phyloP scores from a whole-genome alignment of 1,284 basidiomycete species.

The Boletellus deceptivus region DNA sequence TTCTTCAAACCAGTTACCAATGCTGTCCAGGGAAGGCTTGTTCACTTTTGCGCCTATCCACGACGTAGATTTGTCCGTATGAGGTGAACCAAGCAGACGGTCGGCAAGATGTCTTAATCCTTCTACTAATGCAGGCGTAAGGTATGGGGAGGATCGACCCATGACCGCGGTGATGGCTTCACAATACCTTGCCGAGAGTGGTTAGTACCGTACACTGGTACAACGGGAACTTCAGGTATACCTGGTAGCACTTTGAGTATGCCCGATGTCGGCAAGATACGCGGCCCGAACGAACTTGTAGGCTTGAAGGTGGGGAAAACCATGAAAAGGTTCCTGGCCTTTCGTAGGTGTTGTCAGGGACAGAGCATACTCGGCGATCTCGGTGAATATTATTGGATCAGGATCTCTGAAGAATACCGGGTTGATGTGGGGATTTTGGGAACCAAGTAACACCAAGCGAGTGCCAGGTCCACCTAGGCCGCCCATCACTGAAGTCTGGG shows the following conservation, averaged over 20 bases:
- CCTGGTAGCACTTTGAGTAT: slow-evolving; percentile 72
- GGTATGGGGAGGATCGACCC: slow-evolving; percentile 65
- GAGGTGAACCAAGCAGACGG: slow-evolving; percentile 75
- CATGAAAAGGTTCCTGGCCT: slow-evolving; percentile 83
- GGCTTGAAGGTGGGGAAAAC: slow-evolving; percentile 85
- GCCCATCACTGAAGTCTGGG: slow-evolving; percentile 75
- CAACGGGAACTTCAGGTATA: slow-evolving; percentile 33
- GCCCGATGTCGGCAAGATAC: slow-evolving; percentile 77
- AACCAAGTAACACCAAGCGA: slow-evolving; percentile 67
- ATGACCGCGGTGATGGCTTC: slow-evolving; percentile 82
- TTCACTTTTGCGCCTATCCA: slow-evolving; percentile 82
- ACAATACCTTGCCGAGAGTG: slow-evolving; percentile 70
- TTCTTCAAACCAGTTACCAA: slow-evolving; percentile 94
- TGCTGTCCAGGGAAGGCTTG: slow-evolving; percentile 88
- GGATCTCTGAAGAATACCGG: slow-evolving; percentile 64
- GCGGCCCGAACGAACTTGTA: slow-evolving; percentile 85
- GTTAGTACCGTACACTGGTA: slow-evolving; percentile 11
- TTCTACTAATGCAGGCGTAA: slow-evolving; percentile 64
- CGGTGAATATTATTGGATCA: slow-evolving; percentile 85
- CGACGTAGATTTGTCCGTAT: slow-evolving; percentile 68
- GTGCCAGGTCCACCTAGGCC: slow-evolving; percentile 61
- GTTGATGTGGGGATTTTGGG: slow-evolving; percentile 52
- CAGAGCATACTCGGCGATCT: slow-evolving; percentile 90
- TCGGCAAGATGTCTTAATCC: slow-evolving; percentile 83
- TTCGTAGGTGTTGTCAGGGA: slow-evolving; percentile 73